phyloP scores from a whole-genome alignment of 2,329 filamentous ascomycete genomes.

The Corynespora cassiicola region DNA sequence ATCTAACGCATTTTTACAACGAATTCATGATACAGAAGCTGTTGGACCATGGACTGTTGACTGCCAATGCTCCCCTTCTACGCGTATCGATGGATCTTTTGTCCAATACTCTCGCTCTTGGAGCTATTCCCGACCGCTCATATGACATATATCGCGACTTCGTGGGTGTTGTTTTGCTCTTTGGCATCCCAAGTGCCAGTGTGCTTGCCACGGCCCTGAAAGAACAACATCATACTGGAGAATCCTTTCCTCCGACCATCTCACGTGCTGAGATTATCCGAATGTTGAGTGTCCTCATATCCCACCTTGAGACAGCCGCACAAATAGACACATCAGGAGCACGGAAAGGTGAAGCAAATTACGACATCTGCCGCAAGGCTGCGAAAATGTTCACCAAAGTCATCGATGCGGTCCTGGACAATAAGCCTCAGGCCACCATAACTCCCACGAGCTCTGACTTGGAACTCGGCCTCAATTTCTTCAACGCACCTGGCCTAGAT shows the following conservation, averaged over 20 bases:
- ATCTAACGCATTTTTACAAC: slow-evolving; percentile 41
- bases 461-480: slow-evolving; percentile 26
- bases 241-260: slow-evolving; percentile 38
- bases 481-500: slow-evolving; percentile 32
- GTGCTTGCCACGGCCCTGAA: slow-evolving; percentile 37
- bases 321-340: slow-evolving; percentile 37
- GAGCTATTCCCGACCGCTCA: slow-evolving; percentile 34
- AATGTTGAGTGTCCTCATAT: slow-evolving; percentile 48
- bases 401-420: slow-evolving; percentile 38
- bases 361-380: slow-evolving; percentile 39
- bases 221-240: slow-evolving; percentile 30
- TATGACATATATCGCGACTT: slow-evolving; percentile 42
- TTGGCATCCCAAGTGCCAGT: slow-evolving; percentile 34
- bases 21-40: slow-evolving; percentile 45
- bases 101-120: slow-evolving; percentile 31
- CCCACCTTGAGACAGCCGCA: slow-evolving; percentile 43
- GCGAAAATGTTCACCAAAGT: slow-evolving; percentile 34
- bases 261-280: slow-evolving; percentile 47
- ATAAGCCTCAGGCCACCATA: slow-evolving; percentile 17
- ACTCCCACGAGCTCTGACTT: slow-evolving; percentile 21
- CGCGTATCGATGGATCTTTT: slow-evolving; percentile 35
- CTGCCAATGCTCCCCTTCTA: slow-evolving; percentile 29
- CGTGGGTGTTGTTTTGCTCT: slow-evolving; percentile 33
- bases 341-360: slow-evolving; percentile 41
- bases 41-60: slow-evolving; percentile 31